Evolutionary conservation across 129 eudicot genomes (phyloP), one percentile per base, ranked within the genome.

Genomic region (Flaveria robusta): DNA sequence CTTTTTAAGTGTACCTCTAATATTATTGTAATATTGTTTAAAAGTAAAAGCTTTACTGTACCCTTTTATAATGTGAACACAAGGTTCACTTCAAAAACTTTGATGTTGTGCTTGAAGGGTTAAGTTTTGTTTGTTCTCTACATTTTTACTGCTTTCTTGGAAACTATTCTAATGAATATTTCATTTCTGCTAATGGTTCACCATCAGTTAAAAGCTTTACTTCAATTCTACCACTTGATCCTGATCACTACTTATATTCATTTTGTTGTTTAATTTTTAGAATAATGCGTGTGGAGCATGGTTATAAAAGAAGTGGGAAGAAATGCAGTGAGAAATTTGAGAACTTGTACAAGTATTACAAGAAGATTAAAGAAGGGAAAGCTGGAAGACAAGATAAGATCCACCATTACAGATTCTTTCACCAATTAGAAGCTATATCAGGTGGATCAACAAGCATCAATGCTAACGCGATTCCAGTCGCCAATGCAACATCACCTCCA

Each of bases 251-350:
- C 34, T 12, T 12, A 62, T n/a, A 13, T 34, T 12, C n/a, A 19
- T 29, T 15, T 65, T 73, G 51, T 64, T 66, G 69, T 16, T 15
- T 29, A 27, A 29, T 15, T 63, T 29, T 63, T 81, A 95, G 99
- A 91, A 87, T 95, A 37, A 89, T 95, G 99, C 84, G 72, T 56
- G 87, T 72, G 70, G 99, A 95, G 55, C 92, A 95, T 81, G 99
- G 99, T 14, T 91, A 89, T 50, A 96, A 88, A 85, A 91, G 99
- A 79, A 91, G 85, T 79, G 97, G 99, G 65, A 95, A 89, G 68
- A 95, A 95, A 82, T 95, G 99, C 90, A 87, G 97, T 75, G 99
- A 91, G 85, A 95, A 95, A 52, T 95, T 91, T 77, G 99, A 95
- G 82, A 95, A 95, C 74, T 74, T 95, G 83, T 91, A 91, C 92